A percentile compares a stretch with the other conserved stretches of the same genome.
phyloP scores from a whole-genome alignment of 257 asterid species.

The Solanum arcanum region DNA sequence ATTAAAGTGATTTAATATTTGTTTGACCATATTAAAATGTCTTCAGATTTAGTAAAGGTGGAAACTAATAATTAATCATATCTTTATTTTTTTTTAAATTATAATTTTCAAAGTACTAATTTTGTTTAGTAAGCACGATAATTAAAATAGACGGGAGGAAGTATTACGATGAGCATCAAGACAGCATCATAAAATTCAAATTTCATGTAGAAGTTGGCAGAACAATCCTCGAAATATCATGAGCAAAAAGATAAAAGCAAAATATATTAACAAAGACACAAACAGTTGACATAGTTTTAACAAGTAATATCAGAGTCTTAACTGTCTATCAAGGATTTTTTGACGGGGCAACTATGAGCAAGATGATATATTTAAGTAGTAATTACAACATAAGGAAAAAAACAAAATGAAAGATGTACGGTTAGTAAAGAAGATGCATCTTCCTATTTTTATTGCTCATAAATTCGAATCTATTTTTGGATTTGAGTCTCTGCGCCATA shows the following conservation, averaged over 20 bases:
- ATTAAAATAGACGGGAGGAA: background rate
- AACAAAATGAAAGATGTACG: too few relatives aligned
- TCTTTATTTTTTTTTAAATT: background rate
- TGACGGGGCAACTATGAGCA: background rate
- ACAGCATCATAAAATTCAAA: too few relatives aligned
- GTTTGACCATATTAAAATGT: background rate
- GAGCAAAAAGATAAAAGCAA: background rate
- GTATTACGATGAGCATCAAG: background rate
- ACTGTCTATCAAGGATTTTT: background rate
- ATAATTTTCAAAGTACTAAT: background rate
- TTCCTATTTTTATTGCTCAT: too few relatives aligned
- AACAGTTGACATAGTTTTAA: too few relatives aligned
- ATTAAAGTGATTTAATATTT: background rate
- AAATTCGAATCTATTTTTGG: too few relatives aligned
- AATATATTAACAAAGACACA: background rate
- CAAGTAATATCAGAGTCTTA: background rate
- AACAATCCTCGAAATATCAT: too few relatives aligned
- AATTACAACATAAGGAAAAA: too few relatives aligned
- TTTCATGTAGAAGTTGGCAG: background rate
- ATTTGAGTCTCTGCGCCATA: background rate
- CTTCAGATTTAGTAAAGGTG: background rate
- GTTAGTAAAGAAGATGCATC: background rate
- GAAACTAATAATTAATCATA: background rate
- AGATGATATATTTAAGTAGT: background rate
- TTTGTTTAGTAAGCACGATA: background rate